phyloP scores from a whole-genome alignment of 129 eudicot species.

The Flaveria trinervia region DNA sequence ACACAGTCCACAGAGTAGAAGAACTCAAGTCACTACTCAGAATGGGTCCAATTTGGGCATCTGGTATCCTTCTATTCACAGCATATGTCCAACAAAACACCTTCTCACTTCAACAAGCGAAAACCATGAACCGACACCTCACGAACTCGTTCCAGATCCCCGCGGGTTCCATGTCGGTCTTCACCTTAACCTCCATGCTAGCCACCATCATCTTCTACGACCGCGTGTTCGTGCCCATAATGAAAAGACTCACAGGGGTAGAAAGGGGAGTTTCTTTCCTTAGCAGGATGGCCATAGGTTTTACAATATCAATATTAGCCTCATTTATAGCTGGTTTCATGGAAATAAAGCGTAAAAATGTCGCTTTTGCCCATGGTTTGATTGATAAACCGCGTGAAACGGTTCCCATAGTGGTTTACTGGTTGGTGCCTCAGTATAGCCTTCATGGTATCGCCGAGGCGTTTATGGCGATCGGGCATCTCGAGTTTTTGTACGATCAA shows the following conservation, averaged over 20 bases:
- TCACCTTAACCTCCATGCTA: conserved; percentile 71
- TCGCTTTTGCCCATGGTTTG: conserved; percentile 52
- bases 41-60: conserved; percentile 94
- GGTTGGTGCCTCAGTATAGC: conserved; percentile 76
- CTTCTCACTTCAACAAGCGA: conserved; percentile 84
- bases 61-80: conserved; percentile 77
- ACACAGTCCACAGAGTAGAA: conserved; percentile 87
- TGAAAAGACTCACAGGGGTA: conserved; percentile 65
- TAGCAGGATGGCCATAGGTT: conserved; percentile 80
- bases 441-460: conserved; percentile 90
- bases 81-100: conserved; percentile 81
- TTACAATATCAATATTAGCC: conserved; percentile 59
- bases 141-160: conserved; percentile 74
- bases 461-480: conserved; percentile 78
- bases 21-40: conserved; percentile 76
- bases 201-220: conserved; percentile 68
- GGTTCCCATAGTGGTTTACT: conserved; percentile 61
- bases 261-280: conserved; percentile 86
- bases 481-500: conserved; percentile 89
- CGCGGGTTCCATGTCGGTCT: conserved; percentile 78
- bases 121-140: conserved; percentile 81
- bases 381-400: conserved; percentile 40
- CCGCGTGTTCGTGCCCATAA: conserved; percentile 59
- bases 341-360: conserved; percentile 72
- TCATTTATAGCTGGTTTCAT: conserved; percentile 70